Conservation (phyloP, 176 grass and related monocot genomes). For the Metroxylon sagu region DNA sequence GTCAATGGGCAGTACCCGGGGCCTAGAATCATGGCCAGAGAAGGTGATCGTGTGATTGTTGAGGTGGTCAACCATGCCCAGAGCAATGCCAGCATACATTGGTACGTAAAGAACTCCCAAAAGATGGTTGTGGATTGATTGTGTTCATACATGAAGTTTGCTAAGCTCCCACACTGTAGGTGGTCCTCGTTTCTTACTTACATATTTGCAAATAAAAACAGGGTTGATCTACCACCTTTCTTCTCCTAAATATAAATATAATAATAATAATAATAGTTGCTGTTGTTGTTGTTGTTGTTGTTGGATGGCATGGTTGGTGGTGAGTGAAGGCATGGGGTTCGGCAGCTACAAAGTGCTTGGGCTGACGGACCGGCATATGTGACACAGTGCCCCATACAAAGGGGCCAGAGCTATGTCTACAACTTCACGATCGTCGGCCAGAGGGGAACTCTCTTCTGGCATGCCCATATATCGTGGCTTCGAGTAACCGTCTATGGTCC, state of each 20-base stretch:
- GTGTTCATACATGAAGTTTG: too few species aligned
- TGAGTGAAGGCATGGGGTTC: constrained; percentile 1
- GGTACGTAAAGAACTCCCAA: background rate
- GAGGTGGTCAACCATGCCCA: constrained; percentile 6
- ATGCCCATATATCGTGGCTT: constrained; percentile 11
- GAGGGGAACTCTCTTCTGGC: constrained; percentile 11
- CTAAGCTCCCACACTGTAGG: too few species aligned
- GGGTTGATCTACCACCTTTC: too few species aligned
- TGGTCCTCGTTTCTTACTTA: too few species aligned
- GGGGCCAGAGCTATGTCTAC: constrained; percentile 8
- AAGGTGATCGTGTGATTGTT: constrained; percentile 5
- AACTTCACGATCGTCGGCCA: constrained; percentile 4
- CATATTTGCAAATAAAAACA: too few species aligned
- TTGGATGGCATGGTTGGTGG: too few species aligned
- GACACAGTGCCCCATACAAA: constrained; percentile 11
- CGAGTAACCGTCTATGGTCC: constrained; percentile 8
- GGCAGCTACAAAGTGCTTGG: background rate
- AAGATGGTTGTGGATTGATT: too few species aligned
- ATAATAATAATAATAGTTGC: too few species aligned
- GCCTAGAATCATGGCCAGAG: constrained; percentile 9
- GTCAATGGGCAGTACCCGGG: constrained; percentile 18
- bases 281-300: too few species aligned
- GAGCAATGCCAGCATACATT: constrained; percentile 7
- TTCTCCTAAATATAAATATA: background rate
- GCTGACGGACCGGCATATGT: constrained; percentile 5